These are phyloP conservation scores for Botrytis squamosa DNA, from an alignment of 2,329 filamentous ascomycete genomes.

Conservation along the genomic window DNA sequence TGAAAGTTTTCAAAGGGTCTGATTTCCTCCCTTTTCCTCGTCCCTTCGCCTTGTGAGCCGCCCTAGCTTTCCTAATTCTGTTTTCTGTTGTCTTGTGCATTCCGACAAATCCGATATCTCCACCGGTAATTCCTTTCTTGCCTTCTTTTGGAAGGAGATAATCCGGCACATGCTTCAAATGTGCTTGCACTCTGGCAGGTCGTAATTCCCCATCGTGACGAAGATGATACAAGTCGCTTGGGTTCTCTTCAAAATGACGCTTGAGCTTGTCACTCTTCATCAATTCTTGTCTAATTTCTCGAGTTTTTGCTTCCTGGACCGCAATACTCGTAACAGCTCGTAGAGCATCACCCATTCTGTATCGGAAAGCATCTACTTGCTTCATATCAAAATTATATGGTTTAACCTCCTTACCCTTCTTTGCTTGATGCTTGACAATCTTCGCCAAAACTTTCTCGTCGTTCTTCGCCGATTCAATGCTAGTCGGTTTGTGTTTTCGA, in stretches of 20 bases:
- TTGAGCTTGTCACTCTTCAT: slow-evolving; percentile 93
- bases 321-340: slow-evolving; percentile 86
- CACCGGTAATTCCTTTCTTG: slow-evolving; percentile 63
- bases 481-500: slow-evolving; percentile 86
- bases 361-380: slow-evolving; percentile 89
- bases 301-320: slow-evolving; percentile 82
- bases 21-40: slow-evolving; percentile 61
- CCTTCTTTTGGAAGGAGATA: slow-evolving; percentile 81
- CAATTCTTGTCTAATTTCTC: slow-evolving; percentile 85
- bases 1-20: slow-evolving; percentile 90
- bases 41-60: slow-evolving; percentile 48
- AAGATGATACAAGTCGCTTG: slow-evolving; percentile 79
- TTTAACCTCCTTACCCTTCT: slow-evolving; percentile 77
- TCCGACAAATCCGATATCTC: slow-evolving; percentile 75
- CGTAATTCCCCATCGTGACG: slow-evolving; percentile 87
- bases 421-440: slow-evolving; percentile 75
- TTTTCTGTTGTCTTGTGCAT: slow-evolving; percentile 54
- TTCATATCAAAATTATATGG: slow-evolving; percentile 94
- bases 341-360: slow-evolving; percentile 90
- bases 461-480: slow-evolving; percentile 69
- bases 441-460: slow-evolving; percentile 83
- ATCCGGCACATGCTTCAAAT: slow-evolving; percentile 91
- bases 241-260: slow-evolving; percentile 96
- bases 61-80: slow-evolving; percentile 44
- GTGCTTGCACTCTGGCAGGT: slow-evolving; percentile 78